A percentile compares a stretch with the other conserved stretches of the same genome.
Evolutionary conservation across 805 yeast genomes (phyloP).

Genomic region (Candida quercuum): DNA sequence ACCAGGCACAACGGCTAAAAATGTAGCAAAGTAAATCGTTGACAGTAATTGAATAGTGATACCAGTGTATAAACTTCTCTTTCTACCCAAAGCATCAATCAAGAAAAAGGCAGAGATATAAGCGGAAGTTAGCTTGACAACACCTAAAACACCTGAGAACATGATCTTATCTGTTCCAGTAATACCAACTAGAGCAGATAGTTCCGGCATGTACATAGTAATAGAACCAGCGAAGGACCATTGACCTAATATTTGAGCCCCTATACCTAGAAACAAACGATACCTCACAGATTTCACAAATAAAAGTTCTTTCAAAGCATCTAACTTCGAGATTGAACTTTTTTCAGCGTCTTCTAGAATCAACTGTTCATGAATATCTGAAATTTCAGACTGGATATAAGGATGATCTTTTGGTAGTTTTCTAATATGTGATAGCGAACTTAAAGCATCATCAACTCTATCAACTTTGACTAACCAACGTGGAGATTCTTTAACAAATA

Average conservation of each 20-base stretch:
- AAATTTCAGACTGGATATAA: slow-evolving; percentile 42
- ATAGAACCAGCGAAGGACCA: slow-evolving; percentile 58
- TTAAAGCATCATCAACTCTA: slow-evolving; percentile 35
- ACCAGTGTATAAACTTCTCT: slow-evolving; percentile 43
- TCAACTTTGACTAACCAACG: slow-evolving; percentile 38
- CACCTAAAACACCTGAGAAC: slow-evolving; percentile 49
- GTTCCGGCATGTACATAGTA: slow-evolving; percentile 51
- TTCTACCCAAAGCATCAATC: slow-evolving; percentile 49
- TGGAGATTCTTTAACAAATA: slow-evolving; percentile 44
- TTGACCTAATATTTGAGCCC: slow-evolving; percentile 45
- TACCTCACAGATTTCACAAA: slow-evolving; percentile 36
- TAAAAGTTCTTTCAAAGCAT: slow-evolving; percentile 30
- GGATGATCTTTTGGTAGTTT: slow-evolving; percentile 43
- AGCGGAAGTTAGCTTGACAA: slow-evolving; percentile 46
- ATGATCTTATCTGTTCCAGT: slow-evolving; percentile 33
- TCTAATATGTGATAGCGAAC: slow-evolving; percentile 38
- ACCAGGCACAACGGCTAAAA: slow-evolving; percentile 39
- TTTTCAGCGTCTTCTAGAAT: slow-evolving; percentile 29
- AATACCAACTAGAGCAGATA: slow-evolving; percentile 43
- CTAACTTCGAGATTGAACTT: slow-evolving; percentile 21
- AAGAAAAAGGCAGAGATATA: slow-evolving; percentile 47
- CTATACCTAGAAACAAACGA: slow-evolving; percentile 38
- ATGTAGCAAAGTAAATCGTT: slow-evolving; percentile 42
- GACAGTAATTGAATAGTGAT: slow-evolving; percentile 37
- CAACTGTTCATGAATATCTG: slow-evolving; percentile 45